A percentile compares a stretch with the other conserved stretches of the same genome.
Evolutionary conservation across 768 basidiomycete genomes (phyloP).

Genomic region (Leccinum uliginosum): DNA sequence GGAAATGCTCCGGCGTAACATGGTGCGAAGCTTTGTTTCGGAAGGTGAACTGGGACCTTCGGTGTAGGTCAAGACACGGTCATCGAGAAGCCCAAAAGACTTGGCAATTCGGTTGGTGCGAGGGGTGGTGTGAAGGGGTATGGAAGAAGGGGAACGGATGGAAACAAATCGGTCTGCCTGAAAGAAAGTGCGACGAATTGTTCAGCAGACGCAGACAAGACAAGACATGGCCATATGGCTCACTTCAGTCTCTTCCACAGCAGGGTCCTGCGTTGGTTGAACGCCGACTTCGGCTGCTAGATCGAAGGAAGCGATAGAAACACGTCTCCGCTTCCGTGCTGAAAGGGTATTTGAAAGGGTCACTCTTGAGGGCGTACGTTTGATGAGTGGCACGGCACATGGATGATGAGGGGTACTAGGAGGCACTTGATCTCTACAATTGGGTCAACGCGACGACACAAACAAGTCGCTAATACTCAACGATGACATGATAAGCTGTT

Average conservation of each 20-base stretch:
- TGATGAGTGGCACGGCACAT: conserved; percentile 28
- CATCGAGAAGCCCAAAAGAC: conserved; percentile 55
- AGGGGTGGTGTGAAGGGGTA: conserved; percentile 60
- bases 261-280: conserved; percentile 11
- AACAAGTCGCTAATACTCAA: conserved; percentile 24
- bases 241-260: conserved; percentile 27
- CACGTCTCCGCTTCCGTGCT: conserved; percentile 37
- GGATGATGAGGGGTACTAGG: conserved; percentile 24
- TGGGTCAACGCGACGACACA: conserved; percentile 14
- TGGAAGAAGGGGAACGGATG: conserved; percentile 41
- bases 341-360: conserved; percentile 40
- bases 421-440: conserved; percentile 21
- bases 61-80: conserved; percentile 50
- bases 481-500: conserved; percentile 22
- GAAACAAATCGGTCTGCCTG: conserved; percentile 64
- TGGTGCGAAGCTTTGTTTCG: conserved; percentile 40
- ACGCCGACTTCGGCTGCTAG: conserved; percentile 32
- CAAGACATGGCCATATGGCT: conserved; percentile 13
- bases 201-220: background rate
- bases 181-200: background rate
- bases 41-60: conserved; percentile 34
- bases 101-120: conserved; percentile 65
- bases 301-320: conserved; percentile 39
- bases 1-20: conserved; percentile 50
- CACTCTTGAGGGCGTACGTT: conserved; percentile 35